These are phyloP conservation scores for Climacium dendroides DNA, from an alignment of 225 moss, liverwort and hornwort species.

Conservation along the genomic window DNA sequence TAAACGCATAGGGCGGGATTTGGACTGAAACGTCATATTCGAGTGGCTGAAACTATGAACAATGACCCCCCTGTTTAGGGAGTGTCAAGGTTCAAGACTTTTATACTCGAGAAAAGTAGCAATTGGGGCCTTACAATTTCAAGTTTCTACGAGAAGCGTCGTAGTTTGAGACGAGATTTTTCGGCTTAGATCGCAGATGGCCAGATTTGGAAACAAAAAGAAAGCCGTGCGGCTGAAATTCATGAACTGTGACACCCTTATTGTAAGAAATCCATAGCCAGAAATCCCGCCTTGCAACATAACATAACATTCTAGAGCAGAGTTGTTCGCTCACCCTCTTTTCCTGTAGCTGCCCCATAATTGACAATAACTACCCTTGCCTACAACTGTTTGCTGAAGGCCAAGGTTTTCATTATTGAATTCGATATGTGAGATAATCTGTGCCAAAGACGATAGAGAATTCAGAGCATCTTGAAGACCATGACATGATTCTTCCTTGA, in stretches of 20 bases:
- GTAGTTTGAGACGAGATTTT: not conserved
- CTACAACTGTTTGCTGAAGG: not conserved
- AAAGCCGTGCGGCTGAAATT: not conserved
- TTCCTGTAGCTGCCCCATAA: not conserved
- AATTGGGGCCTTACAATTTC: not conserved
- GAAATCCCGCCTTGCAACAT: not conserved
- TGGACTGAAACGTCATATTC: not conserved
- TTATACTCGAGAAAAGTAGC: not conserved
- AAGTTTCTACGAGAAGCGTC: not conserved
- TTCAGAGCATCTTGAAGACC: not conserved
- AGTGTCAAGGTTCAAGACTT: not conserved
- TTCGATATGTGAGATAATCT: not conserved
- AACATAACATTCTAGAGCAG: not conserved
- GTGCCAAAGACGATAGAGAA: not conserved
- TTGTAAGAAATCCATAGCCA: not conserved
- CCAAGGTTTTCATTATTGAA: not conserved
- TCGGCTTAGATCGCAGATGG: not conserved
- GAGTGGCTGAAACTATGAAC: not conserved
- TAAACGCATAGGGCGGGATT: not conserved
- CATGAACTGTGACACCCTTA: not conserved
- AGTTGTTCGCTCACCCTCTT: not conserved
- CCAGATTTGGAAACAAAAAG: not conserved
- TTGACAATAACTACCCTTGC: not conserved
- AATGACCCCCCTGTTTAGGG: not conserved
- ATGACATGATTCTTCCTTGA: not conserved